These are phyloP conservation scores for Mucor velutinosus DNA, from an alignment of 371 early-diverging fungal genomes.

Conservation along the genomic window DNA sequence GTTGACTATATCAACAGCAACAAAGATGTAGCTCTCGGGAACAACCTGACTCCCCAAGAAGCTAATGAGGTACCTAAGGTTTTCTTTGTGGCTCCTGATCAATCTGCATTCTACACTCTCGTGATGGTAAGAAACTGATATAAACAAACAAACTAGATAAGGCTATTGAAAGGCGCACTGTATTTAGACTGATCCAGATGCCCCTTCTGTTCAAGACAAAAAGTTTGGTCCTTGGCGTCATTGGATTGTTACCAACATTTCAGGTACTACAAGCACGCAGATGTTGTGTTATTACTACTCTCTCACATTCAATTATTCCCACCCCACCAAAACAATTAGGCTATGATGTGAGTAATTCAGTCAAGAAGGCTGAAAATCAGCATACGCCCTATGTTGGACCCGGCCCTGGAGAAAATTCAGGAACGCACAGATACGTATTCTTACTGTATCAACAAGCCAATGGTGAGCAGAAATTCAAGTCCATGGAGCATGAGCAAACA, in stretches of 20 bases:
- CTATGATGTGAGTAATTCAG: constrained; percentile 26
- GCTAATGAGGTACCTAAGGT: constrained; percentile 40
- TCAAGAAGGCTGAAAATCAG: constrained; percentile 12
- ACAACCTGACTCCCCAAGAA: constrained; percentile 36
- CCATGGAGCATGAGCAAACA: constrained; percentile 30
- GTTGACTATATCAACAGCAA: constrained; percentile 35
- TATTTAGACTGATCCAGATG: constrained; percentile 64
- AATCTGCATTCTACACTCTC: constrained; percentile 53
- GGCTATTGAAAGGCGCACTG: neutral
- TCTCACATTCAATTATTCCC: neutral
- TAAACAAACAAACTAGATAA: neutral
- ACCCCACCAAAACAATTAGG: constrained; percentile 10
- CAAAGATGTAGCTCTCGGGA: constrained; percentile 54
- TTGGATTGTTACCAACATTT: constrained; percentile 64
- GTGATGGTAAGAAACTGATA: constrained; percentile 43
- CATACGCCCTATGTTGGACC: constrained; percentile 62
- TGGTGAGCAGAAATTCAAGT: constrained; percentile 20
- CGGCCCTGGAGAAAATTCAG: constrained; percentile 55
- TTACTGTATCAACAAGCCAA: constrained; percentile 56
- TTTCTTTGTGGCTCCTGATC: constrained; percentile 43
- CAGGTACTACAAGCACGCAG: constrained; percentile 28
- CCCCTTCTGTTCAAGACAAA: constrained; percentile 56
- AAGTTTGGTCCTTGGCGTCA: constrained; percentile 63
- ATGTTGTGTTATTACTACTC: no score
- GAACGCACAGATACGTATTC: constrained; percentile 66